Percentiles rank a stretch among this genome's conserved stretches.
Evolutionary conservation across 768 basidiomycete species (phyloP).

Genomic region (Russula sp.): DNA sequence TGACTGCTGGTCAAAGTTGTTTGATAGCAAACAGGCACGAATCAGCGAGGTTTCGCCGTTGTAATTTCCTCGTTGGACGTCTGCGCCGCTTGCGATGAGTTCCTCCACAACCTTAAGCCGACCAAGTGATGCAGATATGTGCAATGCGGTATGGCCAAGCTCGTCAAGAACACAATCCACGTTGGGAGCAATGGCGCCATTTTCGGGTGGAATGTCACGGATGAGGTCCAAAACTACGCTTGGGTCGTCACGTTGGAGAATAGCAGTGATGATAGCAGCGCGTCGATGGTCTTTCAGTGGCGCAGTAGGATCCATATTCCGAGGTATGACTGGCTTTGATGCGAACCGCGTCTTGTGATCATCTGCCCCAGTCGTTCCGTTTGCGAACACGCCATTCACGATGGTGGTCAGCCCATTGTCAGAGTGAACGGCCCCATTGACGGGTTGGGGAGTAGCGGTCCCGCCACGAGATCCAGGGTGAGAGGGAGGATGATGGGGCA

Average conservation of each 20-base stretch:
- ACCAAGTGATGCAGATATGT: constrained; percentile 85
- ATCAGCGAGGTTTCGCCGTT: constrained; percentile 93
- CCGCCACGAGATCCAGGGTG: constrained; percentile 27
- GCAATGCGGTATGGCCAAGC: constrained; percentile 89
- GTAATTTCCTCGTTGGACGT: constrained; percentile 86
- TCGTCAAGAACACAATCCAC: constrained; percentile 88
- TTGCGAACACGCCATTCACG: constrained; percentile 39
- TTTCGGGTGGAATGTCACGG: constrained; percentile 50
- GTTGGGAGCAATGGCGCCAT: constrained; percentile 37
- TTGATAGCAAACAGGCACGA: constrained; percentile 83
- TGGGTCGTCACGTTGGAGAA: constrained; percentile 67
- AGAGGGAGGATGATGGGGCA: constrained; percentile 22
- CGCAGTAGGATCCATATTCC: constrained; percentile 45
- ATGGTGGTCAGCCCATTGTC: constrained; percentile 33
- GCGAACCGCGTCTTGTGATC: constrained; percentile 51
- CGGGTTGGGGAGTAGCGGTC: constrained; percentile 16
- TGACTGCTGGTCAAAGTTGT: constrained; percentile 70
- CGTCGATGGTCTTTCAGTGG: constrained; percentile 46
- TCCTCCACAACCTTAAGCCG: constrained; percentile 59
- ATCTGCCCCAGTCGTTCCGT: constrained; percentile 37
- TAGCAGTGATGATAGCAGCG: constrained; percentile 53
- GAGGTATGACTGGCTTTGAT: constrained; percentile 52
- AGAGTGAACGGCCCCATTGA: constrained; percentile 15
- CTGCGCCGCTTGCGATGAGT: constrained; percentile 72
- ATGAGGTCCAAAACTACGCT: constrained; percentile 52